Percentiles rank a stretch among this genome's conserved stretches.
Conservation (phyloP, 495 filamentous ascomycete species). For the Halenospora varia region DNA sequence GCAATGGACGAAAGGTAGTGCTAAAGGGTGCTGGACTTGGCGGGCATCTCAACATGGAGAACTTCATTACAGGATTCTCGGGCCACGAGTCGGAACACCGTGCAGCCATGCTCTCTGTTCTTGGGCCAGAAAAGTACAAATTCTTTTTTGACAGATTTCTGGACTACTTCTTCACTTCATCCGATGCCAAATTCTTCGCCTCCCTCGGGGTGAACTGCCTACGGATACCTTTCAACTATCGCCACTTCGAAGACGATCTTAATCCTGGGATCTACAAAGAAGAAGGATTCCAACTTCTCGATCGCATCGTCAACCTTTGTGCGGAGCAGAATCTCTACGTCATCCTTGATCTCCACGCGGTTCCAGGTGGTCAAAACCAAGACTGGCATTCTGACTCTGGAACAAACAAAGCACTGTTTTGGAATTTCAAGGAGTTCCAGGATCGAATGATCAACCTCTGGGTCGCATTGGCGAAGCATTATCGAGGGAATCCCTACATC, state of each 20-base stretch:
- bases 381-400: slow-evolving; percentile 62
- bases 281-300: slow-evolving; percentile 54
- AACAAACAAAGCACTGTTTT: slow-evolving; percentile 53
- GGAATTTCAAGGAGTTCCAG: slow-evolving; percentile 60
- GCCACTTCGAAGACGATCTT: slow-evolving; percentile 61
- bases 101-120: slow-evolving; percentile 48
- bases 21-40: slow-evolving; percentile 40
- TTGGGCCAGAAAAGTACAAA: slow-evolving; percentile 44
- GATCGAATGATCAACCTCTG: slow-evolving; percentile 57
- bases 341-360: slow-evolving; percentile 60
- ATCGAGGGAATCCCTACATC: slow-evolving; percentile 49
- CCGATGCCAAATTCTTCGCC: slow-evolving; percentile 58
- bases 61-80: slow-evolving; percentile 65
- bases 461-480: slow-evolving; percentile 54
- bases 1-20: slow-evolving; percentile 40
- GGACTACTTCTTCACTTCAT: slow-evolving; percentile 59
- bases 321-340: slow-evolving; percentile 54
- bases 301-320: slow-evolving; percentile 56
- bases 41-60: slow-evolving; percentile 53
- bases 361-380: slow-evolving; percentile 60
- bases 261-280: slow-evolving; percentile 55
- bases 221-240: slow-evolving; percentile 61
- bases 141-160: slow-evolving; percentile 50
- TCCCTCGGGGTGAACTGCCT: slow-evolving; percentile 57
- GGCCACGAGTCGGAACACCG: slow-evolving; percentile 56